phyloP scores from a whole-genome alignment of 2,329 filamentous ascomycete species.

The Monilinia fructigena region DNA sequence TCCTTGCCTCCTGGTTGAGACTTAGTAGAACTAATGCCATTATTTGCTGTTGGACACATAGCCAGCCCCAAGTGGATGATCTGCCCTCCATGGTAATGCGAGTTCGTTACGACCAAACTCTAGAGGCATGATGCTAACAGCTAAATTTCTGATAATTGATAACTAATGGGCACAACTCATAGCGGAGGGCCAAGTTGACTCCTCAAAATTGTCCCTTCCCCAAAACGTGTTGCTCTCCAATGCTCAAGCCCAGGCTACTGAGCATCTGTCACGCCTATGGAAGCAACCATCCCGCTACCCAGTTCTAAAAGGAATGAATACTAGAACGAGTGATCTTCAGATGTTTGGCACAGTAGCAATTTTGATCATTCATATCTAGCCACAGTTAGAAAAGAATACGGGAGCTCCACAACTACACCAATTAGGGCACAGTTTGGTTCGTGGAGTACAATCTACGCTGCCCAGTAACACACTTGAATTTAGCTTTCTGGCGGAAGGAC shows the following conservation, averaged over 20 bases:
- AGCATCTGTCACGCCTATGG: not conserved
- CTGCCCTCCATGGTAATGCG: not conserved
- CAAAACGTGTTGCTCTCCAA: no score
- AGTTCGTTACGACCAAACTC: not conserved
- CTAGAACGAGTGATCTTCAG: not conserved
- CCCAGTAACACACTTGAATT: not conserved
- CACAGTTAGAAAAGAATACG: not conserved
- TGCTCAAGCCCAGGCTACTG: not conserved
- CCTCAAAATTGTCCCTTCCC: not conserved
- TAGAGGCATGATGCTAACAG: not conserved
- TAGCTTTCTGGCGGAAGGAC: not conserved
- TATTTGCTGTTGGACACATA: not conserved
- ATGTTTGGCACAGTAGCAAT: not conserved
- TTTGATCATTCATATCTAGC: no score
- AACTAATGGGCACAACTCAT: not conserved
- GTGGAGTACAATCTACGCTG: not conserved
- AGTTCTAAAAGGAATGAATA: not conserved
- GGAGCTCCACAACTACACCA: not conserved
- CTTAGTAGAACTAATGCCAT: rapidly evolving
- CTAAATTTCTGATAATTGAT: not conserved
- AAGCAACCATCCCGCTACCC: not conserved
- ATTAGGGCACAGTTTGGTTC: not conserved
- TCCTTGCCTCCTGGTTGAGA: no score
- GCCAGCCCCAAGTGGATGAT: slow-evolving; percentile 4
- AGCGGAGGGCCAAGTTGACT: no score